Evolutionary conservation across 805 yeast species (phyloP), one percentile per base, ranked within the genome.

Genomic region (Sugiyamaella chiloensis): DNA sequence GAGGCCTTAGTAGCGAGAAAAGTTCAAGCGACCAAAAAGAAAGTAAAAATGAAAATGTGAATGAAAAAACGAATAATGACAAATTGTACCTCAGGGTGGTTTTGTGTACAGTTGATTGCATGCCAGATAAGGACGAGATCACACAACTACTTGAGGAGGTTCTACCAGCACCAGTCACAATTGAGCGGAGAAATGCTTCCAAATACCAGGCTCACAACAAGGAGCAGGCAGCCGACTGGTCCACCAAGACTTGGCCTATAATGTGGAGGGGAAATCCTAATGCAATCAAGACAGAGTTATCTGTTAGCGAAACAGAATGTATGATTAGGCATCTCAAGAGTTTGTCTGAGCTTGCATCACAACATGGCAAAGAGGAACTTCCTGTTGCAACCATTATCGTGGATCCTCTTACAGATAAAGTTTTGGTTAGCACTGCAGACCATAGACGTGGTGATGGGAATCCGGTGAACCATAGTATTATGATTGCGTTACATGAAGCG

Each of bases 261-360:
- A 74, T 87, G 32, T 93, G 98, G 98, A 82, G 89, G 56, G 98
- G 98, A 0, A 88, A 90, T 60, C 95, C 96, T 0, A 47, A 57
- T 17, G 66, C 67, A 1, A 52, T 60, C 42, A 57, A 60, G 32
- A 80, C 83, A 24, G 80, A 78, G 5, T 70, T 80, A 19, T 46
- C 57, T 5, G 57, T 57, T 2, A 68, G 81, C 45, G 77, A 85
- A 51, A 69, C 79, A 43, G 67, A 56, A 0, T 60, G 60, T 23
- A 80, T 80, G 42, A 58, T 59, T 29, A 43, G 56, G 2, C 65
- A 70, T 17, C 54, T 71, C 1, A 55, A 58, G 3, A 47, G 52
- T 5, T 63, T 75, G 11, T 55, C 59, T 2, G 34, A 52, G 6
- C 42, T 57, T 17, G 51, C 68, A 8, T 46, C 47, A n/a, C 41